Evolutionary conservation across 1,284 basidiomycete genomes (phyloP), one percentile per base, ranked within the genome.

Genomic region (Moniliella sp.): DNA sequence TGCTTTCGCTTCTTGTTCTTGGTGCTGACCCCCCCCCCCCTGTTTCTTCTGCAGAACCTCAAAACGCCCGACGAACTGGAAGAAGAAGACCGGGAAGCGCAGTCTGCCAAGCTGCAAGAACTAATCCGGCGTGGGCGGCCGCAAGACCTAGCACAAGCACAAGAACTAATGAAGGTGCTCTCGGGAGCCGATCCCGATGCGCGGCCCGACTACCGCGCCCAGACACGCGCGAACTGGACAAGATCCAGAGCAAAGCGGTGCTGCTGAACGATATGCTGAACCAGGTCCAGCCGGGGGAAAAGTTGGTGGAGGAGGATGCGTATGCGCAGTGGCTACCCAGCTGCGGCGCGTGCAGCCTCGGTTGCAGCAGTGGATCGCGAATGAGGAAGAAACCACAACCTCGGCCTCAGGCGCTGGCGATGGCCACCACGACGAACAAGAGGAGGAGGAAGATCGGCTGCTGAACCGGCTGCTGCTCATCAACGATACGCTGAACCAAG

Each of bases 331-430:
- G 5, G 78, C 86, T 0, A 65, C 70, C 1, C 76, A 91, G 30
- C 71, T 93, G 26, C 68, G 68, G 16, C 72, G 71, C 30, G 86
- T 88, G 2, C 71, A 88, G 35, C 91, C 91, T 1, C 84, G 81
- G 62, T 73, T 97, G 31, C 91, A 97, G 60, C 88, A 86, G 50
- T 94, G 88, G 88, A 81, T 97, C 41, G 78, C 77, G n/a, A 81
- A 94, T 46, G 84, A 79, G 1, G 78, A 66, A 17, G 40, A 33
- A 14, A 27, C 21, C 5, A 21, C n/a, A n/a, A n/a, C n/a, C n/a
- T n/a, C n/a, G n/a, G n/a, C n/a, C n/a, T n/a, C n/a, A n/a, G n/a
- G n/a, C n/a, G n/a, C n/a, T n/a, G n/a, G n/a, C n/a, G n/a, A n/a
- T n/a, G n/a, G n/a, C n/a, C 21, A 23, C 21, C 21, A 23, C 21